A percentile compares a stretch with the other conserved stretches of the same genome.
phyloP scores from a whole-genome alignment of 2,329 filamentous ascomycete species.

The Cadophora luteo-olivacea region DNA sequence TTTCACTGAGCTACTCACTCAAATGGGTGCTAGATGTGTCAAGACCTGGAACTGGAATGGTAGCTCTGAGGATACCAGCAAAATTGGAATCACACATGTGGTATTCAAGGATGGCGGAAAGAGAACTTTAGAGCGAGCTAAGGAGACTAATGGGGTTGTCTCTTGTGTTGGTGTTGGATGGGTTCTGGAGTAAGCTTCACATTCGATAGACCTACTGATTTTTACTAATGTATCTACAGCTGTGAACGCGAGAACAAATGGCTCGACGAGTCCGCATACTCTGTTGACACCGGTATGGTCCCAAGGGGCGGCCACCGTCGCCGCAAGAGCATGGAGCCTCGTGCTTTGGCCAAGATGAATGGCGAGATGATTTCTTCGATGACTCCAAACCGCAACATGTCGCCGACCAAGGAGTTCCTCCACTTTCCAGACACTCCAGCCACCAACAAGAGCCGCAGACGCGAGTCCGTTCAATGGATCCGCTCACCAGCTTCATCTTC shows the following conservation, averaged over 20 bases:
- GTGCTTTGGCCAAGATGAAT: constrained; percentile 71
- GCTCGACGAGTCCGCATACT: constrained; percentile 75
- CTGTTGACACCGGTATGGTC: constrained; percentile 69
- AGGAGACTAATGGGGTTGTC: constrained; percentile 74
- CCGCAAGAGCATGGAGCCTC: constrained; percentile 83
- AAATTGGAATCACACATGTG: constrained; percentile 83
- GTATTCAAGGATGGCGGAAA: constrained; percentile 88
- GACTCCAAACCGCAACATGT: constrained; percentile 38
- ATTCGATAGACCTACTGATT: constrained; percentile 22
- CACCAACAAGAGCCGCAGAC: constrained; percentile 40
- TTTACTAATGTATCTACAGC: constrained; percentile 52
- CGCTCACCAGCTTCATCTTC: constrained; percentile 38
- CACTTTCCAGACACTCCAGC: constrained; percentile 40
- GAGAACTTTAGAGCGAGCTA: constrained; percentile 81
- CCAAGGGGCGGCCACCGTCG: constrained; percentile 75
- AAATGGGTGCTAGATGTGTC: constrained; percentile 83
- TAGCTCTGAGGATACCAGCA: constrained; percentile 47
- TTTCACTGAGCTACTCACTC: constrained; percentile 77
- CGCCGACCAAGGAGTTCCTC: constrained; percentile 43
- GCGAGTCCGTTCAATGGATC: constrained; percentile 45
- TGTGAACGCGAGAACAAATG: constrained; percentile 79
- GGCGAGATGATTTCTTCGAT: constrained; percentile 60
- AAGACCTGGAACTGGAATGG: constrained; percentile 77
- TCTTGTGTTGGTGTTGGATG: constrained; percentile 88
- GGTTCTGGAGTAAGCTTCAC: constrained; percentile 78